Base-by-base conservation (phyloP, 2,329 filamentous ascomycete species). In the Trichoderma brevicompactum region DNA sequence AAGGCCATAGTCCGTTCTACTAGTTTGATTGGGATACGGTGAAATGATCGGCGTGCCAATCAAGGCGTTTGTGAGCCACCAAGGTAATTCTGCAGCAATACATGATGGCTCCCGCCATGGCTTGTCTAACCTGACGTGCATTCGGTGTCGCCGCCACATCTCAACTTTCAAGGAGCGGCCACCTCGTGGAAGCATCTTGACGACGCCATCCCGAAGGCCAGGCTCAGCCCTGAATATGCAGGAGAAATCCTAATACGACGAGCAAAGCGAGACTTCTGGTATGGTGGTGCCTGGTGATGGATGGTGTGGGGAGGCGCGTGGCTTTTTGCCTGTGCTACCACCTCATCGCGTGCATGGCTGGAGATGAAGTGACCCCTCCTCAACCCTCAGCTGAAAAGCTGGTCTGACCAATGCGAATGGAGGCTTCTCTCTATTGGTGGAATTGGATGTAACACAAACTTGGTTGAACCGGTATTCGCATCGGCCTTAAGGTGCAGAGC, bases 291-390 rank as follows among this genome's bases (percentile, higher is more conserved):
- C 46, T 44, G 38, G 28, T 41, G 23, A 28, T 28, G 23, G 7
- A 32, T 41, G 56, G 56, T 62, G 58, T 49, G 44, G 17, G 15
- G 58, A 61, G 38, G 58, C 10, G 38, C 46, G 10, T 44, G 38
- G 38, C 48, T 44, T 52, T 52, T 43, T 41, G 46, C 44, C 28
- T 17, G 23, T 43, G 52, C 38, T 38, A 62, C 38, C 48, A 62
- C 23, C 38, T 52, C 58, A 36, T 62, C 48, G 38, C 23, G 48
- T 53, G 58, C 36, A 19, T 34, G 48, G 23, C n/a, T 52, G 7
- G 38, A 62, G 46, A 53, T 32, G 58, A 62, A 62, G 58, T 38
- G 36, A 8, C 49, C 48, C 48, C 38, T 43, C 38, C 38, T 13
- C 9, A 34, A 43, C 7, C 38, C 44, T 9, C 19, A 61, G 58